Conservation (phyloP, 2,329 filamentous ascomycete species). For the Calonectria ilicicola region DNA sequence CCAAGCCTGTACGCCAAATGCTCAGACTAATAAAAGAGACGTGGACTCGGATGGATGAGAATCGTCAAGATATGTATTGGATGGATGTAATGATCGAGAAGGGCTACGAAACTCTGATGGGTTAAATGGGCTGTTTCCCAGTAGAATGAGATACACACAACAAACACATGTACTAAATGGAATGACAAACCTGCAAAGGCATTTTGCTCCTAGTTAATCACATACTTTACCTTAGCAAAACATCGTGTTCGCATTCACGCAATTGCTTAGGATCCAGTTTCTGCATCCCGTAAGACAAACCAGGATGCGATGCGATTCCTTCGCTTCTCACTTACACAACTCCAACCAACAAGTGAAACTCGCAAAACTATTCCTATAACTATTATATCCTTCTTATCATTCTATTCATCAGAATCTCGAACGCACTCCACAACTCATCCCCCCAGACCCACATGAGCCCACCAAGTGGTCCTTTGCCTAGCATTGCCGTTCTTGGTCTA, state of each 20-base stretch:
- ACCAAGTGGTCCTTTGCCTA: conserved; percentile 25
- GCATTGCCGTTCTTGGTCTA: conserved; percentile 25
- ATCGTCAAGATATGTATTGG: conserved; percentile 55
- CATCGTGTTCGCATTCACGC: background rate
- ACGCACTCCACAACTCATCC: conserved; percentile 5
- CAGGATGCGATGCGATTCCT: background rate
- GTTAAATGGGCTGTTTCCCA: background rate
- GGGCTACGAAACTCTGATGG: conserved; percentile 48
- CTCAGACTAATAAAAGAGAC: conserved; percentile 34
- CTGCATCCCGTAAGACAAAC: background rate
- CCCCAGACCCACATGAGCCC: background rate
- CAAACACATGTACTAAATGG: background rate
- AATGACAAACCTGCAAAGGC: background rate
- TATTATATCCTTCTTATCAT: conserved; percentile 1
- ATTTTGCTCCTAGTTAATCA: background rate
- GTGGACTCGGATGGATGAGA: conserved; percentile 46
- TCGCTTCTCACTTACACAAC: background rate
- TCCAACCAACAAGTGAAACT: background rate
- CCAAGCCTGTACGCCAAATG: conserved; percentile 42
- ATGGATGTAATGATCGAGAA: conserved; percentile 53
- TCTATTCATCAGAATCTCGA: background rate
- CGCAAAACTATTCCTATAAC: background rate
- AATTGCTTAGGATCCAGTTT: background rate
- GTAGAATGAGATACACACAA: background rate
- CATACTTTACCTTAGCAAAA: background rate